Percentiles rank a stretch among this genome's conserved stretches.
Evolutionary conservation across 495 filamentous ascomycete genomes (phyloP).

Genomic region (Sporormia fimetaria): DNA sequence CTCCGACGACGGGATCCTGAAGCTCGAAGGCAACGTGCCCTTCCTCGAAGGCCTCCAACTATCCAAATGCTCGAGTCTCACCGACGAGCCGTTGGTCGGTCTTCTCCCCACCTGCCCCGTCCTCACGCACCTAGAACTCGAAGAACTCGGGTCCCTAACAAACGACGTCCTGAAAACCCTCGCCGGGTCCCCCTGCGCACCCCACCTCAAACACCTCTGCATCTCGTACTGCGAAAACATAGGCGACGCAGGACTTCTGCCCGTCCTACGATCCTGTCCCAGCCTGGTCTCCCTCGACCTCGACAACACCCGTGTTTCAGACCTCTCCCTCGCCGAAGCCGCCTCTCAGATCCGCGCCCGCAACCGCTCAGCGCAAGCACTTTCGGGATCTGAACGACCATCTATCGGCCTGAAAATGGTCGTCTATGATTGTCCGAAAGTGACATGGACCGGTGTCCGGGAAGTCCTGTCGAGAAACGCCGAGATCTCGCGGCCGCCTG

Average conservation of each 20-base stretch:
- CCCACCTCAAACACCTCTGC: slow-evolving; percentile 63
- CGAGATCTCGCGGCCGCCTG: slow-evolving; percentile 39
- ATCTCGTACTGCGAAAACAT: slow-evolving; percentile 82
- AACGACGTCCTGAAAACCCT: slow-evolving; percentile 62
- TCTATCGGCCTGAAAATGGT: slow-evolving; percentile 60
- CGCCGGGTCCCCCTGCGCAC: slow-evolving; percentile 60
- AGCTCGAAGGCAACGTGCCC: slow-evolving; percentile 63
- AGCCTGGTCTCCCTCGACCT: slow-evolving; percentile 62
- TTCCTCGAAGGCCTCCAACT: slow-evolving; percentile 71
- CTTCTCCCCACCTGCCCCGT: slow-evolving; percentile 62
- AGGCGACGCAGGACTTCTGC: slow-evolving; percentile 75
- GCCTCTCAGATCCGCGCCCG: slow-evolving; percentile 52
- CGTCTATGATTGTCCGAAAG: slow-evolving; percentile 77
- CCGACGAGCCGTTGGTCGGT: slow-evolving; percentile 58
- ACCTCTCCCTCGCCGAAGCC: slow-evolving; percentile 80
- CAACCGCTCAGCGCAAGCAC: slow-evolving; percentile 44
- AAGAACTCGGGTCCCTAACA: slow-evolving; percentile 69
- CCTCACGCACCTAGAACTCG: slow-evolving; percentile 79
- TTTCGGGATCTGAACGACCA: slow-evolving; percentile 31
- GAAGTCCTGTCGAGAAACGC: slow-evolving; percentile 79
- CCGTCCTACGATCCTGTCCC: slow-evolving; percentile 63
- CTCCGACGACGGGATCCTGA: slow-evolving; percentile 56
- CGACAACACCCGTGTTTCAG: slow-evolving; percentile 88
- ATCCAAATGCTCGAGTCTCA: slow-evolving; percentile 56
- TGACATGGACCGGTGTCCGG: slow-evolving; percentile 87